A percentile compares a stretch with the other conserved stretches of the same genome.
phyloP scores from a whole-genome alignment of 306 rosid species.

The Myrica gale region DNA sequence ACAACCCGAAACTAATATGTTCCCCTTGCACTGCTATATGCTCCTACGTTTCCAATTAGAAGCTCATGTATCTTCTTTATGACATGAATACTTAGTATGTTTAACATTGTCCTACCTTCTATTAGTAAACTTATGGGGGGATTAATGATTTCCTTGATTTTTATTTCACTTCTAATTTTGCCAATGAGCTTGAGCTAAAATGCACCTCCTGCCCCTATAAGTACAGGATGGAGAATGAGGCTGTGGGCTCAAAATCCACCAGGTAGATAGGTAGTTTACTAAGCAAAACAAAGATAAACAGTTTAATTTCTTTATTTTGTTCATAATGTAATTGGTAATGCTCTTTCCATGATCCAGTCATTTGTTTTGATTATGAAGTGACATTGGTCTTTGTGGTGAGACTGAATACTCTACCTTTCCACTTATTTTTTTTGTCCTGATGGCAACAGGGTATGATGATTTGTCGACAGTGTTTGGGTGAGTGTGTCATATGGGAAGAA shows the following conservation, averaged over 20 bases:
- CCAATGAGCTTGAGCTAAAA: background rate
- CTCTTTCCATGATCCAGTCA: conserved; percentile 19
- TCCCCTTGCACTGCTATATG: background rate
- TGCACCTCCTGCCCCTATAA: background rate
- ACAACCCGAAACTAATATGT: background rate
- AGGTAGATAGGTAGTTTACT: background rate
- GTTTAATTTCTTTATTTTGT: background rate
- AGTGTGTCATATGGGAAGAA: conserved; percentile 95
- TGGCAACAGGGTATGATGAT: conserved; percentile 74
- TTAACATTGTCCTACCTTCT: background rate
- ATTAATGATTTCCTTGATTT: background rate
- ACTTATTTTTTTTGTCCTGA: conserved; percentile 10
- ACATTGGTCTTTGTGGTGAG: conserved; percentile 21
- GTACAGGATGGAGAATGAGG: background rate
- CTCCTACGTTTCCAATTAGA: background rate
- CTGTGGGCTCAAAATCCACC: background rate
- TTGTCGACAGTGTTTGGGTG: conserved; percentile 84
- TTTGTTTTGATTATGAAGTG: conserved; percentile 10
- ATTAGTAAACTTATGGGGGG: background rate
- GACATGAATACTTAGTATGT: background rate
- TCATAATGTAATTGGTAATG: conserved; percentile 2
- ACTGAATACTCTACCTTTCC: conserved; percentile 8
- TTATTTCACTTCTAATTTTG: background rate
- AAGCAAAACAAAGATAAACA: background rate
- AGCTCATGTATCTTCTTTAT: background rate